Conservation (phyloP, 2,329 filamentous ascomycete genomes). For the Achaetomium macrosporum region DNA sequence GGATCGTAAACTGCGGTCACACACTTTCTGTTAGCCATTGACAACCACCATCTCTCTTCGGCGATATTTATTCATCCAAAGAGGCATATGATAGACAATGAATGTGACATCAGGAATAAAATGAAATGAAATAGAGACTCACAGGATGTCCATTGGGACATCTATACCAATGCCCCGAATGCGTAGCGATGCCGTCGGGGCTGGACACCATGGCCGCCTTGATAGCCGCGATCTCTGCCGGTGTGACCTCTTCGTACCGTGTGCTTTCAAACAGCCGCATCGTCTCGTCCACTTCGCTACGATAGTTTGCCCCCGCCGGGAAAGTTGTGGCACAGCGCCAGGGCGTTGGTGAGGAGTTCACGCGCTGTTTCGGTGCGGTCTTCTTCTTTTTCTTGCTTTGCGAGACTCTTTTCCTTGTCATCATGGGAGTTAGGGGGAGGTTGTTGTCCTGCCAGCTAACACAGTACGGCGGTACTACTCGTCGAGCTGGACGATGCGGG, state of each 20-base stretch:
- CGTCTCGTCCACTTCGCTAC: slow-evolving; percentile 25
- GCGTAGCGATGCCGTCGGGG: slow-evolving; percentile 32
- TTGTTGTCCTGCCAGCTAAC: not conserved
- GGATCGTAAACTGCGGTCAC: slow-evolving; percentile 57
- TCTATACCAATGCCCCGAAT: slow-evolving; percentile 33
- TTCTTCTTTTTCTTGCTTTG: slow-evolving; percentile 4
- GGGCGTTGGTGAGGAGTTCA: slow-evolving; percentile 27
- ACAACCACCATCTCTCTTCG: slow-evolving; percentile 29
- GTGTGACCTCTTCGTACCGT: slow-evolving; percentile 37
- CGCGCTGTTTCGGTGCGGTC: slow-evolving; percentile 20
- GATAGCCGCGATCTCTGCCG: slow-evolving; percentile 38
- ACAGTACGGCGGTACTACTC: slow-evolving; percentile 15
- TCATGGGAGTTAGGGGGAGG: not conserved
- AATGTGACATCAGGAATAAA: too few relatives aligned
- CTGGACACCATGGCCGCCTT: slow-evolving; percentile 43
- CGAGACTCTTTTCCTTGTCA: not conserved
- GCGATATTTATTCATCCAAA: slow-evolving; percentile 47
- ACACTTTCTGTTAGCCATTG: slow-evolving; percentile 29
- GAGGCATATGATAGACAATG: too few relatives aligned
- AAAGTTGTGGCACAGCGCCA: slow-evolving; percentile 31
- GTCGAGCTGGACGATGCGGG: slow-evolving; percentile 27
- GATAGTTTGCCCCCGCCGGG: slow-evolving; percentile 25
- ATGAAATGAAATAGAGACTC: slow-evolving; percentile 4
- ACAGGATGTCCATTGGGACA: slow-evolving; percentile 30
- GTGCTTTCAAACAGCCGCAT: slow-evolving; percentile 28